These are phyloP conservation scores for Neocucurbitaria cava DNA, from an alignment of 2,329 filamentous ascomycete genomes.

Conservation along the genomic window DNA sequence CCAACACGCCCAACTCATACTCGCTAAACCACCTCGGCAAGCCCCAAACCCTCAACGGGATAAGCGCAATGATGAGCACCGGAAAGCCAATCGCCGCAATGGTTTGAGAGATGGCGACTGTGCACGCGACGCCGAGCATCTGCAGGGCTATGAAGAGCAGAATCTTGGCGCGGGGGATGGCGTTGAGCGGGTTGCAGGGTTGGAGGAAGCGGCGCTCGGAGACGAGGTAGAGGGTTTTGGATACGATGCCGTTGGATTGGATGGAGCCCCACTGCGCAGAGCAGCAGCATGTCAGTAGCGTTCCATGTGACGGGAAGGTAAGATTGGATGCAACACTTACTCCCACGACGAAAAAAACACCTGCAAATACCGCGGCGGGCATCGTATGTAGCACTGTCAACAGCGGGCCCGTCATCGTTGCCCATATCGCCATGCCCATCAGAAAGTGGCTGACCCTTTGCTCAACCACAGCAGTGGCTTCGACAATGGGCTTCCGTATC, in stretches of 20 bases:
- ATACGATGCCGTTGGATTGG: constrained; percentile 57
- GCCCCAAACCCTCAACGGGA: constrained; percentile 59
- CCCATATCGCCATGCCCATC: constrained; percentile 61
- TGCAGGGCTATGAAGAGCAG: constrained; percentile 59
- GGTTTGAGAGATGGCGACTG: constrained; percentile 63
- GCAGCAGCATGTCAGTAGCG: background rate
- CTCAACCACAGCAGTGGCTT: constrained; percentile 58
- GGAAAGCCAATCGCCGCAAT: constrained; percentile 65
- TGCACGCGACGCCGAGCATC: constrained; percentile 55
- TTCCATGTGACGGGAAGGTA: background rate
- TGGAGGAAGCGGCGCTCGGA: constrained; percentile 57
- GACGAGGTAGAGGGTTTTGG: constrained; percentile 57
- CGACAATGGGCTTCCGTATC: constrained; percentile 53
- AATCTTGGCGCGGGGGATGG: constrained; percentile 54
- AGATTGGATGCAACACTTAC: constrained; percentile 36
- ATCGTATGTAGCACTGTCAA: constrained; percentile 59
- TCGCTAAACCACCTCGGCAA: constrained; percentile 59
- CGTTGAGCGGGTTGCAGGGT: constrained; percentile 54
- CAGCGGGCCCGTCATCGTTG: constrained; percentile 62
- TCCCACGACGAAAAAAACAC: constrained; percentile 64
- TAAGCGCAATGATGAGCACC: constrained; percentile 61
- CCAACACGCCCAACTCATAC: constrained; percentile 57
- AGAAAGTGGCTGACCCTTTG: constrained; percentile 62
- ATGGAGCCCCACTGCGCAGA: constrained; percentile 50
- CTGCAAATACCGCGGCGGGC: constrained; percentile 59